A percentile compares a stretch with the other conserved stretches of the same genome.
Evolutionary conservation across 202 grass and related monocot species (phyloP).

Genomic region (Digitaria exilis): DNA sequence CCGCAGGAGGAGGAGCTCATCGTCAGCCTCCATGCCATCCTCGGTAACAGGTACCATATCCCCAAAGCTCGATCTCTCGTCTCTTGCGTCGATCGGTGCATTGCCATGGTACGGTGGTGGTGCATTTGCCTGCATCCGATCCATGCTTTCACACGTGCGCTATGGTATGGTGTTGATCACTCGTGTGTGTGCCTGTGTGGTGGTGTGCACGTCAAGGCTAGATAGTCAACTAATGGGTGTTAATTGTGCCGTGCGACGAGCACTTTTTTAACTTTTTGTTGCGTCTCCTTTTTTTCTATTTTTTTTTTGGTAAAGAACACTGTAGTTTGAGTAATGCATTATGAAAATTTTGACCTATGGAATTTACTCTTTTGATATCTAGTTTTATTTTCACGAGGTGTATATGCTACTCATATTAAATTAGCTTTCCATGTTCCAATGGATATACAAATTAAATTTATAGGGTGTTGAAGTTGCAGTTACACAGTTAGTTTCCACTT

Average conservation of each 20-base stretch:
- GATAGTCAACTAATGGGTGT: background rate
- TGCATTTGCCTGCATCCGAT: no score
- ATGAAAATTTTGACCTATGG: background rate
- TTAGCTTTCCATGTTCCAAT: background rate
- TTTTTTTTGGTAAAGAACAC: no score
- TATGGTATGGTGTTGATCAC: background rate
- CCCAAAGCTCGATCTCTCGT: background rate
- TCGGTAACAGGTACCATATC: constrained; percentile 84
- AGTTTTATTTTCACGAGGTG: background rate
- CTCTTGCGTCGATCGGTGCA: no score
- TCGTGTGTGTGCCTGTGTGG: background rate
- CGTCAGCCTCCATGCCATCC: constrained; percentile 85
- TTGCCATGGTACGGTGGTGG: background rate
- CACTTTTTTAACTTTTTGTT: background rate
- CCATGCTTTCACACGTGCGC: background rate
- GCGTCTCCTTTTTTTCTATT: no score
- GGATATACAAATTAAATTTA: background rate
- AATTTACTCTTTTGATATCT: background rate
- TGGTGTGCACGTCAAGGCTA: constrained; percentile 10
- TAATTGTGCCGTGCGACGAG: background rate
- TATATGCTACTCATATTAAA: background rate
- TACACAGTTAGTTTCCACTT: background rate
- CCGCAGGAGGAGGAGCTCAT: constrained; percentile 95
- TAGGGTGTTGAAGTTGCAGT: background rate
- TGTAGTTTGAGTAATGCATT: no score